Base-by-base conservation (phyloP, 305 asterid genomes). In the Lippia alba region DNA sequence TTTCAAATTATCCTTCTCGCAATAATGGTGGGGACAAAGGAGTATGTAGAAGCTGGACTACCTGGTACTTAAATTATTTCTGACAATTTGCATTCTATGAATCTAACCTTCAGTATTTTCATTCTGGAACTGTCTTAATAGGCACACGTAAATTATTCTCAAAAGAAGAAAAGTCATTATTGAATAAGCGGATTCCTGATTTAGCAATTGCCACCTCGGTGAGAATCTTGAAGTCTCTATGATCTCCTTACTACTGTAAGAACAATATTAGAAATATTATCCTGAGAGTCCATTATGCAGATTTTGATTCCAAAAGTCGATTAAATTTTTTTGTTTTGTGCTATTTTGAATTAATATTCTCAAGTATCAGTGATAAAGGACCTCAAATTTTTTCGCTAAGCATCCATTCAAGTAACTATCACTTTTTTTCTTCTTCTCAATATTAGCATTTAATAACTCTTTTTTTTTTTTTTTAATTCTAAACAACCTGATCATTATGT, bases 111-210 rank as follows among this genome's bases (percentile, higher is more conserved):
- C 57, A 17, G 10, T 24, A 12, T 49, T 46, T 58, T 30, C 73
- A 39, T 54, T 58, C 50, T 71, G 19, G 16, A 46, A 65, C 62
- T 58, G 64, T 71, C 56, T 78, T 76, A 76, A 67, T 71, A 87
- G 99, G 99, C 55, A 75, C 78, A 67, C 86, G 83, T 55, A 88
- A 83, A 75, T 78, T 91, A 72, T 88, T 94, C 77, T 78, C 92
- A 33, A 84, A 81, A 70, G 97, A 89, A 69, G 99, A 91, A 55
- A 91, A 88, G 82, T 1, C 73, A 72, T 61, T 91, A 40, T 46
- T 86, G 75, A 91, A 88, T 83, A 83, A 72, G 67, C 86, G 94
- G 80, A 66, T 83, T 79, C 96, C 99, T 68, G 91, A 94, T 80
- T 66, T 94, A 20, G 79, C 83, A 6, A 75, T 75, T 62, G 94